phyloP scores from a whole-genome alignment of 2,329 filamentous ascomycete genomes.

The Pyricularia grisea region DNA sequence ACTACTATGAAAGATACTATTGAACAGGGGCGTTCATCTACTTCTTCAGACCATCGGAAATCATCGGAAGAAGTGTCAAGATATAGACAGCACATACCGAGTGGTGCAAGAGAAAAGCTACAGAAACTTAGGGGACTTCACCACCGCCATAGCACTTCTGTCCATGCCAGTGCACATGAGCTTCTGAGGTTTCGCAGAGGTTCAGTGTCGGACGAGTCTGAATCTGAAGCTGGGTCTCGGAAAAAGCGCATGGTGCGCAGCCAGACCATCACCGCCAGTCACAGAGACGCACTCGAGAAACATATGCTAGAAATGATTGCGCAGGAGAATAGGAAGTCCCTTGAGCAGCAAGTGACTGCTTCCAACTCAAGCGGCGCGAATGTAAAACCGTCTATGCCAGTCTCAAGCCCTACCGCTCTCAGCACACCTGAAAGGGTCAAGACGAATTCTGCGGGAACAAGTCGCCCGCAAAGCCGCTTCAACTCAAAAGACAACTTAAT shows the following conservation, averaged over 20 bases:
- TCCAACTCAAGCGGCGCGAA: neutral
- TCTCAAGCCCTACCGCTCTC: neutral
- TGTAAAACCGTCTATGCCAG: neutral
- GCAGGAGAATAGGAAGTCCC: conserved; percentile 29
- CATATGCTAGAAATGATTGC: conserved; percentile 54
- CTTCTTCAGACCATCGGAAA: conserved; percentile 6
- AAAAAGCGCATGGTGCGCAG: conserved; percentile 19
- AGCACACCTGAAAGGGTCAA: conserved; percentile 21
- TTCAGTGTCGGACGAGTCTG: conserved; percentile 52
- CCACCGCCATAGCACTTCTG: conserved; percentile 42
- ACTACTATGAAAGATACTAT: neutral
- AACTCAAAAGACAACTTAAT: conserved; percentile 11
- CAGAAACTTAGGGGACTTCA: conserved; percentile 46
- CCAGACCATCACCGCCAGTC: conserved; percentile 38
- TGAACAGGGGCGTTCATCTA: neutral
- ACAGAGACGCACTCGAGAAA: conserved; percentile 46
- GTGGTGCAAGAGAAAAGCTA: conserved; percentile 48
- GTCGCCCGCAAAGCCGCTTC: conserved; percentile 10
- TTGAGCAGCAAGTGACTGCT: neutral
- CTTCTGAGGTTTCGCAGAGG: conserved; percentile 41
- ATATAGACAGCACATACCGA: conserved; percentile 29
- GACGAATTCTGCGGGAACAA: conserved; percentile 19
- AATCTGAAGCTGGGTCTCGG: conserved; percentile 40
- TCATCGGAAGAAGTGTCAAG: conserved; percentile 5
- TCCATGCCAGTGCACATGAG: conserved; percentile 26